Percentiles rank a stretch among this genome's conserved stretches.
Evolutionary conservation across 1,284 basidiomycete species (phyloP).

Genomic region (Porodaedalea pini): DNA sequence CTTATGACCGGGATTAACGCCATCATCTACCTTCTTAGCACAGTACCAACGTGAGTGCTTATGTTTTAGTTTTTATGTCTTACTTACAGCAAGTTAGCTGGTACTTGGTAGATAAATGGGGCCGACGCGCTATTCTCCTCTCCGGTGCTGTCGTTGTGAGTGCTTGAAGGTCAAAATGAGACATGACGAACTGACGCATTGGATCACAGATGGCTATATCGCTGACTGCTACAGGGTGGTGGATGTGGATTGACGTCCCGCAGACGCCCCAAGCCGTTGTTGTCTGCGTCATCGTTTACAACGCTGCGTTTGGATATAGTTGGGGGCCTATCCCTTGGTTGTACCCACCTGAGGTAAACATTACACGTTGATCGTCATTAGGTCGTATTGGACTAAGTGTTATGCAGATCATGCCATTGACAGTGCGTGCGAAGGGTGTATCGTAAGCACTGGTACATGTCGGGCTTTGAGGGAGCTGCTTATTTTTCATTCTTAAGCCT

Average conservation of each 20-base stretch:
- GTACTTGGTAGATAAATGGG: conserved; percentile 93
- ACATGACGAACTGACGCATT: conserved; percentile 2
- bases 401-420: conserved; percentile 82
- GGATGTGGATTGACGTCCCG: conserved; percentile 89
- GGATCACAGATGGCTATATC: conserved; percentile 67
- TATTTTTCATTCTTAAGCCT: background rate
- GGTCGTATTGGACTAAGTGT: background rate
- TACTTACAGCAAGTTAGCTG: conserved; percentile 52
- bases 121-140: conserved; percentile 85
- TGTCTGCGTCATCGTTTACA: conserved; percentile 88
- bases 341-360: conserved; percentile 75
- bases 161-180: conserved; percentile 21
- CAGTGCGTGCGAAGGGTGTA: conserved; percentile 90
- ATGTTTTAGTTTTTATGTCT: background rate
- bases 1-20: conserved; percentile 97
- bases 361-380: background rate
- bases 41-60: conserved; percentile 71
- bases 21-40: conserved; percentile 82
- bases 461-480: background rate
- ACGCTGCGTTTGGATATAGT: conserved; percentile 81
- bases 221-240: conserved; percentile 79
- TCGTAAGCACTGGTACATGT: conserved; percentile 36
- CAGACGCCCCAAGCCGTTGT: conserved; percentile 89
- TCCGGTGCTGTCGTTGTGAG: conserved; percentile 83
- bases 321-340: conserved; percentile 86